Conservation (phyloP, 768 basidiomycete genomes). For the Tricholoma terreum region DNA sequence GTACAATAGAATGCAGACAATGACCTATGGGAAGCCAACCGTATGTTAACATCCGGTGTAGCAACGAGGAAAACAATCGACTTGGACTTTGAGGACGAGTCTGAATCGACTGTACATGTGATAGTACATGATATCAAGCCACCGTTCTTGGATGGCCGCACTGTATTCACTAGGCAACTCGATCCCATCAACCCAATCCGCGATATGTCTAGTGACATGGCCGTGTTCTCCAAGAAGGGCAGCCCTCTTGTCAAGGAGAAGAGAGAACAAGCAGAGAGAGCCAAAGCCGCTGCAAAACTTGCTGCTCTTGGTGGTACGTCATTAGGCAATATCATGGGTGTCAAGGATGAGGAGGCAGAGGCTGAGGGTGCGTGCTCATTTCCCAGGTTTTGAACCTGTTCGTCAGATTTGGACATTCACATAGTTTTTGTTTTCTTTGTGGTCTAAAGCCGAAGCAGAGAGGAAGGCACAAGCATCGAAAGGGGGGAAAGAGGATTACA, state of each 20-base stretch:
- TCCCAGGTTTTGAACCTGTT: constrained; percentile 14
- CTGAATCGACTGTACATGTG: constrained; percentile 94
- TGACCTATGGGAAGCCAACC: constrained; percentile 97
- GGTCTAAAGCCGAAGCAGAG: constrained; percentile 53
- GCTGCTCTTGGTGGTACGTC: constrained; percentile 89
- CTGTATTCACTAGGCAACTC: constrained; percentile 93
- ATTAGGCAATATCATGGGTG: constrained; percentile 97
- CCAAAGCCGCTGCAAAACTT: constrained; percentile 94
- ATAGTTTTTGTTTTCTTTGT: constrained; percentile 43
- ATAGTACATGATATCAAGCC: constrained; percentile 97
- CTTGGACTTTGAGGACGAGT: constrained; percentile 94
- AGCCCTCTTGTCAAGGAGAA: constrained; percentile 92
- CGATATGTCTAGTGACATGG: constrained; percentile 92
- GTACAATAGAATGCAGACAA: constrained; percentile 85
- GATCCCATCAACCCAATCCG: constrained; percentile 97
- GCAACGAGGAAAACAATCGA: constrained; percentile 85
- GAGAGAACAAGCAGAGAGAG: constrained; percentile 92
- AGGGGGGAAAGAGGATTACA: constrained; percentile 69
- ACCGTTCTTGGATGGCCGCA: constrained; percentile 95
- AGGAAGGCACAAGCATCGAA: constrained; percentile 46
- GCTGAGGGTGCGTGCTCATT: constrained; percentile 70
- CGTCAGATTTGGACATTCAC: constrained; percentile 78
- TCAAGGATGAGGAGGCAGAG: constrained; percentile 91
- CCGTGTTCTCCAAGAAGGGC: constrained; percentile 96
- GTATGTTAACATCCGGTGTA: constrained; percentile 95